These are phyloP conservation scores for Kwoniella newhampshirensis DNA, from an alignment of 768 basidiomycete species.

Conservation along the genomic window DNA sequence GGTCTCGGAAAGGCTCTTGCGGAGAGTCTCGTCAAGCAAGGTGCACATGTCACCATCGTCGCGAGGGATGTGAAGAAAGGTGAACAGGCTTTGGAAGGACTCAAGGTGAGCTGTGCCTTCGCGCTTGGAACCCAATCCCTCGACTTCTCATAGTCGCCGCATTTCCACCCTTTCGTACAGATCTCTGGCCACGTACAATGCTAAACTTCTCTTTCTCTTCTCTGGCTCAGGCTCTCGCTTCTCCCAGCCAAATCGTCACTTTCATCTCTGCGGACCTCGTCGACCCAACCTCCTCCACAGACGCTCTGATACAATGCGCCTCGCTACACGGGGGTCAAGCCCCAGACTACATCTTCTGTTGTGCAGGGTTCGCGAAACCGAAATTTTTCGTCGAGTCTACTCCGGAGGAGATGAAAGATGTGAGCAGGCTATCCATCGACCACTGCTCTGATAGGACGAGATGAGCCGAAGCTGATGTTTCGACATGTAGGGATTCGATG, in stretches of 20 bases:
- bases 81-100: constrained; percentile 60
- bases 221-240: constrained; percentile 22
- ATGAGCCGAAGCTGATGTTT: not conserved
- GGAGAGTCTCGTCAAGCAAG: constrained; percentile 61
- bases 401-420: constrained; percentile 60
- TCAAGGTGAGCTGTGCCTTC: constrained; percentile 78
- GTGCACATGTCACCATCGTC: constrained; percentile 82
- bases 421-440: constrained; percentile 25
- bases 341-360: constrained; percentile 76
- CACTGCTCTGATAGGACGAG: too few relatives aligned
- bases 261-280: constrained; percentile 68
- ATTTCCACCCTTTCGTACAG: too few relatives aligned
- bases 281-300: constrained; percentile 59
- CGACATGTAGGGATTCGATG: constrained; percentile 58
- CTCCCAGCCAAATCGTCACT: constrained; percentile 63
- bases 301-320: constrained; percentile 66
- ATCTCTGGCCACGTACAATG: too few relatives aligned
- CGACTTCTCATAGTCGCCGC: too few relatives aligned
- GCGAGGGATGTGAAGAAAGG: constrained; percentile 69
- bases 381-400: constrained; percentile 72
- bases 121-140: too few relatives aligned
- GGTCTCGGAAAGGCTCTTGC: constrained; percentile 79
- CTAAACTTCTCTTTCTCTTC: too few relatives aligned
- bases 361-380: constrained; percentile 69
- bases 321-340: constrained; percentile 60